Evolutionary conservation across 2,329 filamentous ascomycete species (phyloP).

Genomic region (Curvularia spicifera): DNA sequence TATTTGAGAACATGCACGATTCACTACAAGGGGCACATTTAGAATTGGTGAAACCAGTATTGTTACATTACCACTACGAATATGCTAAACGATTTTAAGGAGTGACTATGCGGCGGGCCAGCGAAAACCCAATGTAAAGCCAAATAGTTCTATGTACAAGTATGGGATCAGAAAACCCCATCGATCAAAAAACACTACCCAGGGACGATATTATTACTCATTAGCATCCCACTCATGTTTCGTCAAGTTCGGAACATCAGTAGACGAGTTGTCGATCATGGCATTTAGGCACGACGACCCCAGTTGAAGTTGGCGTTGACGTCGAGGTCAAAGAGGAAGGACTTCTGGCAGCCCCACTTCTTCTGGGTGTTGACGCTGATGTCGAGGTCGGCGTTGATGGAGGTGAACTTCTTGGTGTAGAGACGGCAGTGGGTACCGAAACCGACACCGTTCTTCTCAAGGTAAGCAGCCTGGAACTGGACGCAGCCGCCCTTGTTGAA

Average conservation of each 20-base stretch:
- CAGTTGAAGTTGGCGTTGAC: slow-evolving; percentile 33
- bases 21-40: too few species aligned
- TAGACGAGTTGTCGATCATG: slow-evolving; percentile 1
- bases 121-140: slow-evolving; percentile 11
- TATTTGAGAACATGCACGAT: neutral
- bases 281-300: slow-evolving; percentile 7
- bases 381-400: slow-evolving; percentile 28
- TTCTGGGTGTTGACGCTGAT: slow-evolving; percentile 21
- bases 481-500: slow-evolving; percentile 31
- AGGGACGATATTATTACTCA: neutral
- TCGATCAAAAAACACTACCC: neutral
- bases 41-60: neutral
- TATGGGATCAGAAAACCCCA: neutral
- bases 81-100: slow-evolving; percentile 13
- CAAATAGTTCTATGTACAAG: slow-evolving; percentile 8
- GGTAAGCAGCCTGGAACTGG: slow-evolving; percentile 36
- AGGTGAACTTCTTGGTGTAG: slow-evolving; percentile 33
- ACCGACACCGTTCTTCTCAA: slow-evolving; percentile 31
- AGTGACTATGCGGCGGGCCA: slow-evolving; percentile 13
- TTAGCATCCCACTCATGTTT: slow-evolving; percentile 4
- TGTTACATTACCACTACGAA: slow-evolving; percentile 14
- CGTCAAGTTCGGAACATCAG: neutral
- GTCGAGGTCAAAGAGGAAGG: slow-evolving; percentile 33
- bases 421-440: slow-evolving; percentile 38
- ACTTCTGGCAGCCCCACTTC: slow-evolving; percentile 33